Conservation (phyloP, 306 rosid species). For the Chamaecrista fasciculata region DNA sequence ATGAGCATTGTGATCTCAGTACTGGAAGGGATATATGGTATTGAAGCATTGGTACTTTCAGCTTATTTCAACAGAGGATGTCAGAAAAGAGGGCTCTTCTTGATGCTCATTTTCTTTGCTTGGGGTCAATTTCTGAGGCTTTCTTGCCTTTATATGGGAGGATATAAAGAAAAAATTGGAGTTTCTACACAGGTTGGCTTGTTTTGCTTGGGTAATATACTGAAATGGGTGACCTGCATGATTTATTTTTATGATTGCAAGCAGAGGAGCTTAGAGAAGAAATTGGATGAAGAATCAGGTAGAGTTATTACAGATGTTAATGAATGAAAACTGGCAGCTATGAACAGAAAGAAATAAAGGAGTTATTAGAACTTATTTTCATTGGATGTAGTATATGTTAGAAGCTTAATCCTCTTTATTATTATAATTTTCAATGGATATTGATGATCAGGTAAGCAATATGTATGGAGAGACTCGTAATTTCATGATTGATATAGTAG, state of each 20-base stretch:
- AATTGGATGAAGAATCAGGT: conserved; percentile 33
- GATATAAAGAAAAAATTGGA: conserved; percentile 29
- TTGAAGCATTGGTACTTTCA: conserved; percentile 41
- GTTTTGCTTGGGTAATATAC: conserved; percentile 40
- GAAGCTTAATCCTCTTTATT: not conserved
- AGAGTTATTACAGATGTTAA: conserved; percentile 15
- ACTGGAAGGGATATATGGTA: conserved; percentile 44
- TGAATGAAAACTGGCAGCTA: conserved; percentile 3
- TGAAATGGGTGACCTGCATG: conserved; percentile 55
- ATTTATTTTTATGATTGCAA: conserved; percentile 50
- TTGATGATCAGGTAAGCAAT: not conserved
- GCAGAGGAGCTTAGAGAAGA: conserved; percentile 36
- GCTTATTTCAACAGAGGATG: conserved; percentile 42
- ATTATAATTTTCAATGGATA: not conserved
- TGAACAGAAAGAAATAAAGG: not conserved
- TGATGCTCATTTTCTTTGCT: conserved; percentile 52
- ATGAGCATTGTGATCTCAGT: conserved; percentile 55
- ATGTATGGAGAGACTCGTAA: not conserved
- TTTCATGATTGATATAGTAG: not conserved
- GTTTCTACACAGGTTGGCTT: conserved; percentile 34
- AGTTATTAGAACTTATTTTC: not conserved
- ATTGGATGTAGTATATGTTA: not conserved
- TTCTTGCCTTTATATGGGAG: conserved; percentile 35
- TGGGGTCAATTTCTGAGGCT: conserved; percentile 48
- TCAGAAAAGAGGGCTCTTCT: conserved; percentile 38